Base-by-base conservation (phyloP, 306 rosid species). In the apple (Malus domestica) region DNA sequence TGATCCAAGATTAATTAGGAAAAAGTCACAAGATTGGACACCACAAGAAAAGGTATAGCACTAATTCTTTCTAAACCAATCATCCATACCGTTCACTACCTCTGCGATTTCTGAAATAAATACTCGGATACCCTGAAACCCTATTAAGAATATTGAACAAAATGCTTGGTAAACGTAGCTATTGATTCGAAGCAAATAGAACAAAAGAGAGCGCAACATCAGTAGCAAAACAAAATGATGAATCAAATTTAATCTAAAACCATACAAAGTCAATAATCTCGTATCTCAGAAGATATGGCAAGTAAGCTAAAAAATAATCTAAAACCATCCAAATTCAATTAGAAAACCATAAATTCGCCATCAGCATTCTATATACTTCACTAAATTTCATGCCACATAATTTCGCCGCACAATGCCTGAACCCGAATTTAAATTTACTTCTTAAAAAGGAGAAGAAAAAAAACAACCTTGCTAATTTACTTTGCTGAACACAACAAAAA, bases 101-200 rank as follows among this genome's bases (percentile, higher is more conserved):
- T n/a, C n/a, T n/a, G n/a, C n/a, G n/a, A n/a, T n/a, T n/a, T n/a
- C n/a, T n/a, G n/a, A n/a, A n/a, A n/a, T n/a, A n/a, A n/a, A n/a
- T n/a, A n/a, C n/a, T n/a, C n/a, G n/a, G n/a, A n/a, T n/a, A n/a
- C n/a, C n/a, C n/a, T n/a, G n/a, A n/a, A n/a, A n/a, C n/a, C n/a
- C n/a, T 23, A n/a, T n/a, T n/a, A n/a, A n/a, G n/a, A n/a, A n/a
- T n/a, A n/a, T n/a, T n/a, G n/a, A n/a, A n/a, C n/a, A n/a, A n/a
- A n/a, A n/a, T n/a, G n/a, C 82, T 88, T 89, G n/a, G 90, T 86
- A 72, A 92, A 94, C 6, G 90, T 80, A 23, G 91, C 98, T 94
- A 71, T 44, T 62, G n/a, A 62, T 62, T 29, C 16, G 11, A 52
- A 30, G 54, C 52, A 33, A 64, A 27, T 4, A 58, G 40, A 45